Conservation (phyloP, 2,329 filamentous ascomycete genomes). For the Pseudogymnoascus sp. region DNA sequence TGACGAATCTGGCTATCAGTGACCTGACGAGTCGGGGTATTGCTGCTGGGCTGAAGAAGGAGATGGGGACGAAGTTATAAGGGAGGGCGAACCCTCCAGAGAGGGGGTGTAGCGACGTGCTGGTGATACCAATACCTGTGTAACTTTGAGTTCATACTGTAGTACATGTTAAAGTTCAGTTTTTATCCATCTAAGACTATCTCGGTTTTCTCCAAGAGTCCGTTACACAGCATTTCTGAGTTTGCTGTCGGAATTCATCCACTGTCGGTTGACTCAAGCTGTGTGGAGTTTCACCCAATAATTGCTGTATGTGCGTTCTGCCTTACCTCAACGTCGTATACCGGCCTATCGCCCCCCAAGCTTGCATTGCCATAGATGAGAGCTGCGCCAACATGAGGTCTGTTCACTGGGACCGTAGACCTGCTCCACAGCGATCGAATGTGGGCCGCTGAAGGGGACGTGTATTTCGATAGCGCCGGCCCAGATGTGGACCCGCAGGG, state of each 20-base stretch:
- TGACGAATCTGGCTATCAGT: conserved; percentile 64
- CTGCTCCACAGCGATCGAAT: not conserved
- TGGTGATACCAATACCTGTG: conserved; percentile 1
- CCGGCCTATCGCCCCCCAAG: not conserved
- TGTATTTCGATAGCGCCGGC: not conserved
- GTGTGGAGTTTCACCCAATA: not conserved
- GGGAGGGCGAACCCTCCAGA: not conserved
- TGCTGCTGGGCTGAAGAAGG: conserved; percentile 35
- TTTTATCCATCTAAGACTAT: not conserved
- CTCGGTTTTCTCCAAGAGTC: not conserved
- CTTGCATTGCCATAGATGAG: not conserved
- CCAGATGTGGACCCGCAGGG: not conserved
- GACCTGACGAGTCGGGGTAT: conserved; percentile 56
- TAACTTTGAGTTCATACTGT: conserved; percentile 2
- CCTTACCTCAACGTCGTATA: not conserved
- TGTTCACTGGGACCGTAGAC: not conserved
- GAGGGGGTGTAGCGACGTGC: not conserved
- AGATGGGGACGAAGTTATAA: not conserved
- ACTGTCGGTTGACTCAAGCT: not conserved
- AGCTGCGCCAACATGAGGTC: not conserved
- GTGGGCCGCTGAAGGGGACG: not conserved
- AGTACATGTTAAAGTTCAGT: conserved; percentile 1
- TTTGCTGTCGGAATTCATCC: not conserved
- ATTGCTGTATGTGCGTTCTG: not conserved
- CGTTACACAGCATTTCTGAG: not conserved